A percentile compares a stretch with the other conserved stretches of the same genome.
phyloP scores from a whole-genome alignment of 1,284 basidiomycete genomes.

The Termitomyces sp. region DNA sequence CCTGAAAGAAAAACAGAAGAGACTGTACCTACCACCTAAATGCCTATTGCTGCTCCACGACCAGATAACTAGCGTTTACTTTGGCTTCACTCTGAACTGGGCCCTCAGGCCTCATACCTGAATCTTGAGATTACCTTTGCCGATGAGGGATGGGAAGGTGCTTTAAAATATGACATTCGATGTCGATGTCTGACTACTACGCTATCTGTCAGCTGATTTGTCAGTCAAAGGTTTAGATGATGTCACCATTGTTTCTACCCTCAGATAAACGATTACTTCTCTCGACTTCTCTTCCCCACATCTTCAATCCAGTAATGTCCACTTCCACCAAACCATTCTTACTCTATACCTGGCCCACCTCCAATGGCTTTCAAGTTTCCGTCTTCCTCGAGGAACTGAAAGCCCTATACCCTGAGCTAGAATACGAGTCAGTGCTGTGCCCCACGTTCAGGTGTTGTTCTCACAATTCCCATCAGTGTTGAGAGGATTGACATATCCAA shows the following conservation, averaged over 20 bases:
- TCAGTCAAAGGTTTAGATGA: conserved; percentile 1
- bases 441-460: neutral
- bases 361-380: conserved; percentile 66
- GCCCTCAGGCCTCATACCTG: too few relatives aligned
- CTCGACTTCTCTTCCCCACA: too few relatives aligned
- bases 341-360: conserved; percentile 61
- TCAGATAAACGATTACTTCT: neutral
- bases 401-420: conserved; percentile 48
- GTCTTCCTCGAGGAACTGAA: conserved; percentile 71
- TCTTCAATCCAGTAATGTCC: conserved; percentile 5
- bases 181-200: neutral
- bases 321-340: conserved; percentile 41
- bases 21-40: conserved; percentile 13
- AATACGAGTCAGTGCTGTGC: conserved; percentile 48
- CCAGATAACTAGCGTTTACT: neutral
- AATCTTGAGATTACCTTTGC: too few relatives aligned
- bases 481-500: conserved; percentile 45
- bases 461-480: conserved; percentile 28
- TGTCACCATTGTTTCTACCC: conserved; percentile 4
- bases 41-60: neutral
- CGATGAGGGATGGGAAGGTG: conserved; percentile 1
- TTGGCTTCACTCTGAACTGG: neutral
- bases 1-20: conserved; percentile 23
- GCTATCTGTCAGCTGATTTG: conserved; percentile 8
- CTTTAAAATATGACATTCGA: neutral